These are phyloP conservation scores for Styphnolobium japonicum DNA, from an alignment of 306 rosid species.

Conservation along the genomic window DNA sequence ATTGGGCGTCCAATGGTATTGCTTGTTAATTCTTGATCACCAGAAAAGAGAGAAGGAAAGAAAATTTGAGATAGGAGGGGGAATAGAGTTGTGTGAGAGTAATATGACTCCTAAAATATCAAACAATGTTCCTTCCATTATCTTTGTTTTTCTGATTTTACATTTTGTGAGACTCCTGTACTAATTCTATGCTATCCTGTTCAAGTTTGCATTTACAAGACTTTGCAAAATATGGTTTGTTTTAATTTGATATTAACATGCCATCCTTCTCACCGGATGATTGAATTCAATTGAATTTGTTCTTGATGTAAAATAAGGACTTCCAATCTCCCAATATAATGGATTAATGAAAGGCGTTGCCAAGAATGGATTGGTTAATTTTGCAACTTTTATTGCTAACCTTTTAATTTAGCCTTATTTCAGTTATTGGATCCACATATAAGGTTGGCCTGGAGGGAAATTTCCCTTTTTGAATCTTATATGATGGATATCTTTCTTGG, in stretches of 20 bases:
- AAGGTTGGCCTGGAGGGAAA: background rate
- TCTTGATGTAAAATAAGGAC: background rate
- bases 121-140: background rate
- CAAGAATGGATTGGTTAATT: background rate
- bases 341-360: background rate
- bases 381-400: background rate
- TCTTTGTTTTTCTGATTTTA: background rate
- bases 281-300: background rate
- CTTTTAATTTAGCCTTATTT: conserved; percentile 10
- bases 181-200: conserved; percentile 2
- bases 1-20: background rate
- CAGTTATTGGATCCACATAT: background rate
- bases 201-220: background rate
- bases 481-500: conserved; percentile 12
- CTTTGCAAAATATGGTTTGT: background rate
- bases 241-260: background rate
- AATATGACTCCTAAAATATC: background rate
- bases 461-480: background rate
- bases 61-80: background rate
- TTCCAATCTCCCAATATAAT: background rate
- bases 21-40: background rate
- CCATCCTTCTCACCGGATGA: background rate
- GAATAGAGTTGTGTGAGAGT: background rate
- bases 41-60: background rate
- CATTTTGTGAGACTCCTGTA: background rate